Evolutionary conservation across 192 early-diverging fungal species (phyloP).

Genomic region (Backusella sp.): DNA sequence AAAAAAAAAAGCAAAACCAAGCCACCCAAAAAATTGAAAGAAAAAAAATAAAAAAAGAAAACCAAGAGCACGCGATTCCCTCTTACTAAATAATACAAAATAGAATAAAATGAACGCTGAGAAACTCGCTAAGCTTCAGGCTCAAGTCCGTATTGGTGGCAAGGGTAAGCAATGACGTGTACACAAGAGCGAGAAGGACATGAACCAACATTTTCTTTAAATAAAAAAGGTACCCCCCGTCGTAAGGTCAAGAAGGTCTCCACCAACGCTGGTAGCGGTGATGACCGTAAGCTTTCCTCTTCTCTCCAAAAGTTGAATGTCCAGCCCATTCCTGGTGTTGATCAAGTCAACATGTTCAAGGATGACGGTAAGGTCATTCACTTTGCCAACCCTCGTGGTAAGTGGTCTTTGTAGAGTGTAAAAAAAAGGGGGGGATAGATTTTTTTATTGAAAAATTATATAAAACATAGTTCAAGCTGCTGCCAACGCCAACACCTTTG

Average conservation of each 20-base stretch:
- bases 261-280: conserved; percentile 57
- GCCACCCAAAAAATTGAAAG: conserved; percentile 7
- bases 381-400: conserved; percentile 88
- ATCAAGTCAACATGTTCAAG: conserved; percentile 99
- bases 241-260: conserved; percentile 84
- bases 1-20: neutral
- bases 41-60: neutral
- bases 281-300: conserved; percentile 94
- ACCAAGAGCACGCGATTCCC: neutral
- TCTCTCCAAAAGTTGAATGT: conserved; percentile 91
- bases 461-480: conserved; percentile 69
- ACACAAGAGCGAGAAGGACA: too few relatives aligned
- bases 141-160: conserved; percentile 84
- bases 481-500: conserved; percentile 89
- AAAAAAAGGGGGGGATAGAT: neutral
- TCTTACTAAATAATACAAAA: neutral
- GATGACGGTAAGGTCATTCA: conserved; percentile 90
- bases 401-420: neutral
- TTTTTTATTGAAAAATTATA: neutral
- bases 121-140: conserved; percentile 93
- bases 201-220: too few relatives aligned
- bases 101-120: conserved; percentile 69
- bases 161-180: conserved; percentile 34
- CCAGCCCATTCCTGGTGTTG: conserved; percentile 81
- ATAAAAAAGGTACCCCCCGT: conserved; percentile 87